Evolutionary conservation across 352 stramenopile genomes (phyloP).

Genomic region (Proteromonas lacertae): DNA sequence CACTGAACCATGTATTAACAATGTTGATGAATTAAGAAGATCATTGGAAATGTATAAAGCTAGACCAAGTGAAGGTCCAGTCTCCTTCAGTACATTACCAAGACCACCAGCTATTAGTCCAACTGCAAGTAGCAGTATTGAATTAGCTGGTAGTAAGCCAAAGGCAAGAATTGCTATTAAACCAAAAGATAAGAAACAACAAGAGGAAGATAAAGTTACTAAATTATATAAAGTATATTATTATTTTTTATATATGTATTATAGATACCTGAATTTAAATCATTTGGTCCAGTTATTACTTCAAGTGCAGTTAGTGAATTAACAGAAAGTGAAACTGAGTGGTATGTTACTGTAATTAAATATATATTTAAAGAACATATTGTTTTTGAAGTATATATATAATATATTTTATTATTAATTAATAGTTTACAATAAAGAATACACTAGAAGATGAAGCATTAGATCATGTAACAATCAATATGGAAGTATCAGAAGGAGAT

Average conservation of each 20-base stretch:
- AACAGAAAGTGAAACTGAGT: slow-evolving; percentile 86
- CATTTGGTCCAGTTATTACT: slow-evolving; percentile 58
- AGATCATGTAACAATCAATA: slow-evolving; percentile 41
- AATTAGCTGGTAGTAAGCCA: slow-evolving; percentile 3
- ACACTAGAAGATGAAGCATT: slow-evolving; percentile 89
- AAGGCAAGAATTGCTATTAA: slow-evolving; percentile 3
- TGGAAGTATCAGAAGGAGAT: slow-evolving; percentile 50
- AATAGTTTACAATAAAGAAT: slow-evolving; percentile 88
- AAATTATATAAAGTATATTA: slow-evolving; percentile 29
- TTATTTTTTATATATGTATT: too few relatives aligned
- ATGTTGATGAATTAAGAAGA: slow-evolving; percentile 18
- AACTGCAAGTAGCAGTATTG: slow-evolving; percentile 5
- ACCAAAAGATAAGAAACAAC: slow-evolving; percentile 2
- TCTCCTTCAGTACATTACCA: slow-evolving; percentile 3
- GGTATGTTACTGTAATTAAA: slow-evolving; percentile 75
- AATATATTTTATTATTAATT: too few relatives aligned
- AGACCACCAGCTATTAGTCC: neutral
- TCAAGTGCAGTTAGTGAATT: slow-evolving; percentile 48
- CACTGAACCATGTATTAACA: slow-evolving; percentile 18
- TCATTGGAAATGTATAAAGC: slow-evolving; percentile 18
- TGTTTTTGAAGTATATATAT: too few relatives aligned
- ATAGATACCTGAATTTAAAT: slow-evolving; percentile 66
- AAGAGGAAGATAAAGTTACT: slow-evolving; percentile 4
- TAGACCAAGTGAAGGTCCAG: slow-evolving; percentile 12
- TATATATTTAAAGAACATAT: slow-evolving; percentile 81